Base-by-base conservation (phyloP, 2,329 filamentous ascomycete species). In the Rhinocladiella mackenziei region DNA sequence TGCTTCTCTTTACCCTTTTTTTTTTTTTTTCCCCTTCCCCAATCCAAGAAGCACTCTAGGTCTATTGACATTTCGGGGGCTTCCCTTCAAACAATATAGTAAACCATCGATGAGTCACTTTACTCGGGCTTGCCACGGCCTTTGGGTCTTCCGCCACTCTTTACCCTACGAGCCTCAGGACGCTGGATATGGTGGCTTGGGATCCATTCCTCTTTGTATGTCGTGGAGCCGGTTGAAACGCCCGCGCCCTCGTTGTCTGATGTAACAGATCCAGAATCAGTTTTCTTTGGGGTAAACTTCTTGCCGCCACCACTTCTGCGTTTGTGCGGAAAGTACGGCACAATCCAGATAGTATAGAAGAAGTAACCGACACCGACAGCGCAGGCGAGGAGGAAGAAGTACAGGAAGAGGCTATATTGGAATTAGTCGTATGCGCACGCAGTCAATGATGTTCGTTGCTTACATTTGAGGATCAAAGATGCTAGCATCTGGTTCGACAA, bases 321-420 rank as follows among this genome's bases (percentile, higher is more conserved):
- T 60, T 72, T 73, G 68, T 81, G 88, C 36, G 92, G 91, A 76
- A 97, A 95, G 64, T 98, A 85, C 10, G 89, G 83, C 60, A 89
- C 86, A 69, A 98, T 85, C 89, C 91, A 97, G 61, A 91, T 94
- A 74, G 84, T 92, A 80, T 98, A 98, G 72, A 96, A 88, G 69
- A 95, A 95, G 80, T 91, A 96, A 65, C 84, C 79, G 41, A 83
- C 88, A 51, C 85, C 89, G 55, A 71, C 80, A 65, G 94, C 94
- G 53, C 76, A 78, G 51, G 77, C 82, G 41, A 83, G 74, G 58
- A 98, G 84, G 74, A 97, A 83, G 64, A 95, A 76, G 75, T 97
- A 97, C 53, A 98, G 81, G 81, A 98, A 98, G 72, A 97, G 88
- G 64, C 92, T 97, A 53, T 11, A 38, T 19, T 3, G n/a, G 7